Conservation (phyloP, 495 filamentous ascomycete species). For the Wilcoxina mikolae region DNA sequence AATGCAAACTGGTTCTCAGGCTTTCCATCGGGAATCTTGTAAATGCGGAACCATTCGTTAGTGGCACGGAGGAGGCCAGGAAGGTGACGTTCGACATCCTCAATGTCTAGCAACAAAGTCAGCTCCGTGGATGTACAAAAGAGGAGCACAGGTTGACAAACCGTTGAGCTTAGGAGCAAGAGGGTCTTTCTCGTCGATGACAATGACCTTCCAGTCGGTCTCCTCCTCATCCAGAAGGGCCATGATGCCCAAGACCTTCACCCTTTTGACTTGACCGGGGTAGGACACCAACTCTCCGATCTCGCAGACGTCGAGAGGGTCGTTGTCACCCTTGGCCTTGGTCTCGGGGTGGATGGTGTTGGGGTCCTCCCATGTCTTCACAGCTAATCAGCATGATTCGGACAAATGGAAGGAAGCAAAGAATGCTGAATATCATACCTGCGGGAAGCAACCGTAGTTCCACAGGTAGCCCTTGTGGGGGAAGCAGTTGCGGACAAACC, state of each 20-base stretch:
- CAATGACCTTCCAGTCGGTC: slow-evolving; percentile 99
- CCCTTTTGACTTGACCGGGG: slow-evolving; percentile 93
- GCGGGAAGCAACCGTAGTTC: slow-evolving; percentile 99
- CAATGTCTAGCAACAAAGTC: slow-evolving; percentile 50
- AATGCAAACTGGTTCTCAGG: slow-evolving; percentile 99
- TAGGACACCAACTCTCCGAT: slow-evolving; percentile 96
- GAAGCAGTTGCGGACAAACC: slow-evolving; percentile 99
- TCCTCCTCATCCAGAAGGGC: slow-evolving; percentile 97
- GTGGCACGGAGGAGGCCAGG: slow-evolving; percentile 91
- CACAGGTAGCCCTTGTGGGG: slow-evolving; percentile 99
- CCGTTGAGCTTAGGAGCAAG: slow-evolving; percentile 82
- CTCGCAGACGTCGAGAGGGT: slow-evolving; percentile 98
- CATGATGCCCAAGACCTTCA: slow-evolving; percentile 99
- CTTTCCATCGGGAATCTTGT: slow-evolving; percentile 99
- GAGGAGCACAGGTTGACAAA: neutral
- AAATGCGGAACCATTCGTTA: slow-evolving; percentile 99
- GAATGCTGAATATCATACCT: slow-evolving; percentile 40
- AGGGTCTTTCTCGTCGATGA: slow-evolving; percentile 96
- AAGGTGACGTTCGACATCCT: slow-evolving; percentile 97
- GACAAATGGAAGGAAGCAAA: slow-evolving; percentile 1
- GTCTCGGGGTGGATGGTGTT: slow-evolving; percentile 91
- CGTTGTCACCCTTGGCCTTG: slow-evolving; percentile 99
- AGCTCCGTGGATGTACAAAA: neutral
- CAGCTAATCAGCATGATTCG: slow-evolving; percentile 16
- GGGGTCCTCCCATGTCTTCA: slow-evolving; percentile 96